Base-by-base conservation (phyloP, 2,329 filamentous ascomycete genomes). In the Colletotrichum kahawae region DNA sequence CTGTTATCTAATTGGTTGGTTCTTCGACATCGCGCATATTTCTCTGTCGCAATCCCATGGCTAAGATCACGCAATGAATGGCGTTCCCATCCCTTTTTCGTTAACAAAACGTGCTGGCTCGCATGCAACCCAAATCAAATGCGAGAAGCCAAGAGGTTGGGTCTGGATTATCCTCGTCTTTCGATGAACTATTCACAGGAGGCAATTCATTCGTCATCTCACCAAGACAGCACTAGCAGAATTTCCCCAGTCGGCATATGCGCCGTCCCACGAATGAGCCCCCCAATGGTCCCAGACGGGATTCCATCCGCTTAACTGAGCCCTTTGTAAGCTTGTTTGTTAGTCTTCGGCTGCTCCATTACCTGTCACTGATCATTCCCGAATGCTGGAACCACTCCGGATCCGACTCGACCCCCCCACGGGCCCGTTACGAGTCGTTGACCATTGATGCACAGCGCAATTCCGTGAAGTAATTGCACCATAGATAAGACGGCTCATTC, bases 21-120 rank as follows among this genome's bases (percentile, higher is more conserved):
- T 57, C 13, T 24, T 29, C 6, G 8, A 33, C 5, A 43, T 56
- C 57, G 60, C 24, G 34, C 57, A 29, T 16, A 29, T 43, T 21
- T 18, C 12, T 36, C 31, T 77, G 76, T 77, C 76, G 75, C 69
- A 71, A 76, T 77, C 21, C n/a, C 76, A 77, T 72, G 76, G 68
- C 65, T 60, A 29, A 27, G 27, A 74, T 77, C 71, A 77, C 76
- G 76, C 76, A 64, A 77, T 77, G 48, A 64, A 77, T 77, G 48
- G 33, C 10, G 29, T 57, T 27, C 18, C 48, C 56, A 68, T 64
- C n/a, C 73, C 63, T n/a, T 62, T 72, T 64, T 59, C 34, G 54
- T 56, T 21, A 38, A 54, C 18, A 72, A 51, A 51, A 38, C 34
- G 59, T 48, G 57, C 24, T 24, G 69, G n/a, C 6, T 27, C 31